Conservation (phyloP, 768 basidiomycete genomes). For the Mycena olivaceomarginata region DNA sequence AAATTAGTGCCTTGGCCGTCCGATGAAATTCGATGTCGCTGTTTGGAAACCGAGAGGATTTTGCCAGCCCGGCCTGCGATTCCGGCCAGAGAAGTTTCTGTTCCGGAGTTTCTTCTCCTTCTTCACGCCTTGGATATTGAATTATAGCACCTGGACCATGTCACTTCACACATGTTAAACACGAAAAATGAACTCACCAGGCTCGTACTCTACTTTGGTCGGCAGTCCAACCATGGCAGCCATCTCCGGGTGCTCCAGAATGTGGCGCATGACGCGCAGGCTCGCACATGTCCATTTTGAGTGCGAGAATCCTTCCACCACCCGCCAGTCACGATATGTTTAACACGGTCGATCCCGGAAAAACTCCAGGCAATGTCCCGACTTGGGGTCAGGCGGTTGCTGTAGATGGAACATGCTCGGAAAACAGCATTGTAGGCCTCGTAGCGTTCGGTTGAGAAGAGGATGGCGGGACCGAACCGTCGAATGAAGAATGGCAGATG, state of each 20-base stretch:
- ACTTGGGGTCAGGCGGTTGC: conserved; percentile 39
- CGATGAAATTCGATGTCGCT: background rate
- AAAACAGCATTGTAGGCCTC: conserved; percentile 51
- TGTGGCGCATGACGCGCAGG: conserved; percentile 11
- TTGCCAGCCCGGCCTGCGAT: background rate
- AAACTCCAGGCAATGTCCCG: conserved; percentile 26
- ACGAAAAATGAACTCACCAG: background rate
- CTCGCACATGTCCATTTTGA: conserved; percentile 29
- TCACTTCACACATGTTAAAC: background rate
- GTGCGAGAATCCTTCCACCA: conserved; percentile 36
- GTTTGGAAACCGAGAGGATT: background rate
- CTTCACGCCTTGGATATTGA: background rate
- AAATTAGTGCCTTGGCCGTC: background rate
- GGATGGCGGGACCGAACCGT: conserved; percentile 51
- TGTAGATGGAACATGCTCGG: conserved; percentile 39
- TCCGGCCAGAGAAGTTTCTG: background rate
- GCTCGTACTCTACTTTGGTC: background rate
- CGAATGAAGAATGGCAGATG: conserved; percentile 49
- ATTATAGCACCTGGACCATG: background rate
- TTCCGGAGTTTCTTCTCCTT: conserved; percentile 4
- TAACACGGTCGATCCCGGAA: conserved; percentile 24
- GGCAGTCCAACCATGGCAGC: conserved; percentile 27
- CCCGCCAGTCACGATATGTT: conserved; percentile 22
- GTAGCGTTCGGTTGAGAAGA: conserved; percentile 53
- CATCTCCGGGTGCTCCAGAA: conserved; percentile 19